Conservation (phyloP, 202 grass and related monocot species). For the Eragrostis tef region DNA sequence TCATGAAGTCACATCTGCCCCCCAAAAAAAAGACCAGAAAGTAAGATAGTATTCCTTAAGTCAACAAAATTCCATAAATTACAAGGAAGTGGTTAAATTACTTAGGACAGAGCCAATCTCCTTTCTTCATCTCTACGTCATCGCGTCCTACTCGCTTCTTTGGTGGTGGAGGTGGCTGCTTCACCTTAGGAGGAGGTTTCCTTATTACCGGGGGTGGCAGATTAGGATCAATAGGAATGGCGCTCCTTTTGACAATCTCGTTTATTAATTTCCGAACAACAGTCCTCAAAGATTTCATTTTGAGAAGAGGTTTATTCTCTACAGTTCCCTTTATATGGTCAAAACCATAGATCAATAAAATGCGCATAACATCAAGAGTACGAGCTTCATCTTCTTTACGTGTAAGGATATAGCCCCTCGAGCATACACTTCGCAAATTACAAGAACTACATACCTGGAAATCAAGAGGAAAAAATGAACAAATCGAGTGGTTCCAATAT, state of each 20-base stretch:
- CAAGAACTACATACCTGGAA: constrained; percentile 95
- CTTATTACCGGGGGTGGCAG: constrained; percentile 73
- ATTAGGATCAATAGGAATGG: constrained; percentile 86
- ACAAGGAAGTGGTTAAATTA: constrained; percentile 58
- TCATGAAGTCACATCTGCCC: constrained; percentile 98
- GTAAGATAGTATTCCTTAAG: constrained; percentile 45
- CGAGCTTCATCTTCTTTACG: constrained; percentile 95
- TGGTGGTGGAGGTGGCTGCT: constrained; percentile 77
- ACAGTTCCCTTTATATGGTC: constrained; percentile 79
- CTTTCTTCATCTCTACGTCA: constrained; percentile 98
- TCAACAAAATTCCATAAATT: constrained; percentile 44
- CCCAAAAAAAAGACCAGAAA: constrained; percentile 38
- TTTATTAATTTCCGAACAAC: constrained; percentile 83
- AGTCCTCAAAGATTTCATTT: constrained; percentile 80
- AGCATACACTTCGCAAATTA: constrained; percentile 69
- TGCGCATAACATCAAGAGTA: constrained; percentile 85
- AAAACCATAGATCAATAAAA: constrained; percentile 86
- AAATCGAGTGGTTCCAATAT: constrained; percentile 29
- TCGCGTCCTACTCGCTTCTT: constrained; percentile 90
- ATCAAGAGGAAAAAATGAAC: constrained; percentile 40
- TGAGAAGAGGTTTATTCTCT: constrained; percentile 77
- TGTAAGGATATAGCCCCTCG: constrained; percentile 88
- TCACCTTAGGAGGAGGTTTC: constrained; percentile 83
- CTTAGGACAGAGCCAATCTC: constrained; percentile 99
- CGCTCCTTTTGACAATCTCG: constrained; percentile 78